Conservation (phyloP, 305 asterid genomes). For the Caryopteris hybrid region DNA sequence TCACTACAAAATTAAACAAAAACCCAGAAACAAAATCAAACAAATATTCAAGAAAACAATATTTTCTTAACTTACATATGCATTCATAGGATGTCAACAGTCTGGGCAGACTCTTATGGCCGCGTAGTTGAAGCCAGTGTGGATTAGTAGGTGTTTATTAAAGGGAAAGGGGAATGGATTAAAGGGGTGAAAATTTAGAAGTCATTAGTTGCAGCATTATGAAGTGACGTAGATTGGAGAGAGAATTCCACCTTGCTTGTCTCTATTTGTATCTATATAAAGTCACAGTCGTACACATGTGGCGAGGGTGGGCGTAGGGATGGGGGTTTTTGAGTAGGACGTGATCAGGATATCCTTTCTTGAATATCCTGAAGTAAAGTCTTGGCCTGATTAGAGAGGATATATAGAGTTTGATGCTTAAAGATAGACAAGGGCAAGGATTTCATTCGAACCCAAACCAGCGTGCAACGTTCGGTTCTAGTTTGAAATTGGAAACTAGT, state of each 20-base stretch:
- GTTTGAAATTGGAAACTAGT: too few species aligned
- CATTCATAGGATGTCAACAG: neutral
- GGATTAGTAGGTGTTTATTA: neutral
- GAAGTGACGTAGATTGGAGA: slow-evolving; percentile 23
- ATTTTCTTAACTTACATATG: neutral
- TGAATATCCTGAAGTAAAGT: too few species aligned
- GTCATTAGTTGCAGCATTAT: slow-evolving; percentile 9
- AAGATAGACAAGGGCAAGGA: too few species aligned
- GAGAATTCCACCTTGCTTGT: neutral
- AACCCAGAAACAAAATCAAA: neutral
- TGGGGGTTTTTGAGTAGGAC: neutral
- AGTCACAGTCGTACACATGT: too few species aligned
- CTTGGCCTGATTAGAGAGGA: too few species aligned
- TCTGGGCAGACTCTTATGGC: neutral
- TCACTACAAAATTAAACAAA: neutral
- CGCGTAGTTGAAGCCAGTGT: neutral
- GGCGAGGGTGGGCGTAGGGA: neutral
- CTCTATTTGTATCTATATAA: neutral
- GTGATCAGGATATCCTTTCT: neutral
- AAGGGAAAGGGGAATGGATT: neutral
- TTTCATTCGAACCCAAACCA: too few species aligned
- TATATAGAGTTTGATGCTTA: too few species aligned
- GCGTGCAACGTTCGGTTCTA: too few species aligned
- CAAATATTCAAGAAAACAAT: neutral
- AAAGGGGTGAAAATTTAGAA: neutral